Percentiles rank a stretch among this genome's conserved stretches.
Evolutionary conservation across 192 early-diverging fungal genomes (phyloP).

Genomic region (Spizellomyces punctatus): DNA sequence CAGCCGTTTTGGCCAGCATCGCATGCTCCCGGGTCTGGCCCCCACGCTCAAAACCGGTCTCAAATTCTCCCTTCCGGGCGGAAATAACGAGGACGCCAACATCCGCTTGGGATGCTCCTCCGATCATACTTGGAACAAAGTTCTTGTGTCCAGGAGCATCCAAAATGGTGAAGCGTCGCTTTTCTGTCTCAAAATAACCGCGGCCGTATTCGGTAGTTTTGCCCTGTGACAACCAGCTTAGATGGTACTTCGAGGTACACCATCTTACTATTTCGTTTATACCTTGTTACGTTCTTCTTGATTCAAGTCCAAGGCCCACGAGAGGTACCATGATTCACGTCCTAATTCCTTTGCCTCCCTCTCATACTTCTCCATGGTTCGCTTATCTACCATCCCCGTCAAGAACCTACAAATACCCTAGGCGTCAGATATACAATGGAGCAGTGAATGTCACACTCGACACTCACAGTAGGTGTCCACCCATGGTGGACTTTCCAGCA

Average conservation of each 20-base stretch:
- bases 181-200: conserved; percentile 95
- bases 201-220: conserved; percentile 99
- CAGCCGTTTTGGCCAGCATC: conserved; percentile 93
- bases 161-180: conserved; percentile 93
- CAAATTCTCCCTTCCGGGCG: conserved; percentile 98
- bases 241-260: neutral
- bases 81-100: conserved; percentile 94
- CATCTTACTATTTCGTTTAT: conserved; percentile 21
- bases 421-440: neutral
- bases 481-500: conserved; percentile 96
- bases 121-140: conserved; percentile 97
- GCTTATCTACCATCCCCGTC: conserved; percentile 99
- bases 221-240: conserved; percentile 47
- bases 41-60: conserved; percentile 99
- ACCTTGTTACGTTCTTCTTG: conserved; percentile 92
- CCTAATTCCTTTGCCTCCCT: conserved; percentile 97
- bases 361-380: conserved; percentile 99
- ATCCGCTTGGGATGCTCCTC: conserved; percentile 96
- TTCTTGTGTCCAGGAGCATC: conserved; percentile 99
- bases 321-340: conserved; percentile 97
- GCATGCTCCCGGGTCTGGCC: conserved; percentile 99
- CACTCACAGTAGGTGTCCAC: conserved; percentile 90
- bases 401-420: conserved; percentile 55
- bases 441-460: neutral
- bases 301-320: conserved; percentile 98